These are phyloP conservation scores for Myxozyma udenii DNA, from an alignment of 805 yeast species.

Conservation along the genomic window DNA sequence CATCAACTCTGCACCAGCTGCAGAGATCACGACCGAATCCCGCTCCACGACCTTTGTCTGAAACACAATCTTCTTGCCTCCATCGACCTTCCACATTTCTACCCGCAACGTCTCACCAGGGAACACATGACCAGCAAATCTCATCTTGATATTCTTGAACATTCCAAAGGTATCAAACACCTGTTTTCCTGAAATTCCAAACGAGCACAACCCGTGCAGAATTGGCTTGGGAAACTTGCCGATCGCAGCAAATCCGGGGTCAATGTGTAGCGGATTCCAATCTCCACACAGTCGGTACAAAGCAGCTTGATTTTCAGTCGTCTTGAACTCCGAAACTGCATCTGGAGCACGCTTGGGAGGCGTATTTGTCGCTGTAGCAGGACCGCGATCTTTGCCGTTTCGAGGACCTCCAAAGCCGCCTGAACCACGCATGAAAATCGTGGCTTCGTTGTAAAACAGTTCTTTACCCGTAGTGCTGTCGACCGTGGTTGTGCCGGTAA, in stretches of 20 bases:
- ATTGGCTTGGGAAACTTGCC: constrained; percentile 85
- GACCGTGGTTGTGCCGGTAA: constrained; percentile 66
- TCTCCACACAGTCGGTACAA: constrained; percentile 90
- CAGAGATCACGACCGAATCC: constrained; percentile 70
- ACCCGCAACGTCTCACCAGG: constrained; percentile 89
- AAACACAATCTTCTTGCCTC: constrained; percentile 64
- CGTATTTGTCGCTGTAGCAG: constrained; percentile 60
- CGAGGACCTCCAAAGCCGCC: constrained; percentile 49
- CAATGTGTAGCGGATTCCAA: constrained; percentile 87
- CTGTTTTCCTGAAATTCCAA: constrained; percentile 77
- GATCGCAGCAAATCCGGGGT: constrained; percentile 82
- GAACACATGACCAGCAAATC: constrained; percentile 87
- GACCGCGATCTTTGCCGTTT: constrained; percentile 54
- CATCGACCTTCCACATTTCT: constrained; percentile 70
- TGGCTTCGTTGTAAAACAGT: constrained; percentile 75
- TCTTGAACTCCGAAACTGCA: constrained; percentile 55
- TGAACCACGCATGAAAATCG: constrained; percentile 78
- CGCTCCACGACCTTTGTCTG: constrained; percentile 72
- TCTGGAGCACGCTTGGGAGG: constrained; percentile 69
- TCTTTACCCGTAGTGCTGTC: constrained; percentile 67
- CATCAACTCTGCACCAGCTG: constrained; percentile 73
- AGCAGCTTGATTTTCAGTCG: constrained; percentile 75
- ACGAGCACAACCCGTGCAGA: constrained; percentile 85
- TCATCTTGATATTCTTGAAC: constrained; percentile 78
- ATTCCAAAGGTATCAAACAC: constrained; percentile 77